phyloP scores from a whole-genome alignment of 2,329 filamentous ascomycete genomes.

The Ascocoryne sarcoides region DNA sequence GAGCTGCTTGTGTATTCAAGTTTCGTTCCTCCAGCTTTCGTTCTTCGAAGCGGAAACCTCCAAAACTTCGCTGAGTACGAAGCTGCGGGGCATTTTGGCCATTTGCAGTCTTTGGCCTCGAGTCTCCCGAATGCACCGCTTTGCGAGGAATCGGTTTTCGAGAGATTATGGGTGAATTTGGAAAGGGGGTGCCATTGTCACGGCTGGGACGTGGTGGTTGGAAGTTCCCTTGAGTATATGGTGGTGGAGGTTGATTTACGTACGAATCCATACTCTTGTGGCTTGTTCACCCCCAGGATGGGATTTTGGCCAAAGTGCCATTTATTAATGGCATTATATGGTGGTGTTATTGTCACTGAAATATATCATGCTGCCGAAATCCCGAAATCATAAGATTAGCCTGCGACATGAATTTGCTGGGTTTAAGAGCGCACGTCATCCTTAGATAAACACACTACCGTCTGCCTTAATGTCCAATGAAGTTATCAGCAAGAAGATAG shows the following conservation, averaged over 20 bases:
- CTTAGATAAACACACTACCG: background rate
- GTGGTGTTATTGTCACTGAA: background rate
- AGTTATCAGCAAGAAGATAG: no score
- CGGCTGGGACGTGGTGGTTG: background rate
- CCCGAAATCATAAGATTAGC: background rate
- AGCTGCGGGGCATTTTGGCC: no score
- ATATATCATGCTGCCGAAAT: background rate
- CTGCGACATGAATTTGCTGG: constrained; percentile 1
- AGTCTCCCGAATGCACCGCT: background rate
- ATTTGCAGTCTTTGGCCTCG: background rate
- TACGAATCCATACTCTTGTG: background rate
- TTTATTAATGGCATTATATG: background rate
- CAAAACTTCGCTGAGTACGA: background rate
- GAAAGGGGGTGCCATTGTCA: no score
- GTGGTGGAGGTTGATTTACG: background rate
- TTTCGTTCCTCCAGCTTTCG: background rate
- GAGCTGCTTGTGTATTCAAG: background rate
- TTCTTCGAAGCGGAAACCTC: background rate
- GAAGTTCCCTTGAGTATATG: background rate
- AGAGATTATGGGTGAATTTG: background rate
- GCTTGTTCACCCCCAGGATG: background rate
- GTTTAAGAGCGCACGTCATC: background rate
- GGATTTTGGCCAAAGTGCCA: no score
- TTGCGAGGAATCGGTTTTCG: background rate
- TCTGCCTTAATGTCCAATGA: no score